These are phyloP conservation scores for Blastobotrys americana DNA, from an alignment of 805 yeast genomes.

Conservation along the genomic window DNA sequence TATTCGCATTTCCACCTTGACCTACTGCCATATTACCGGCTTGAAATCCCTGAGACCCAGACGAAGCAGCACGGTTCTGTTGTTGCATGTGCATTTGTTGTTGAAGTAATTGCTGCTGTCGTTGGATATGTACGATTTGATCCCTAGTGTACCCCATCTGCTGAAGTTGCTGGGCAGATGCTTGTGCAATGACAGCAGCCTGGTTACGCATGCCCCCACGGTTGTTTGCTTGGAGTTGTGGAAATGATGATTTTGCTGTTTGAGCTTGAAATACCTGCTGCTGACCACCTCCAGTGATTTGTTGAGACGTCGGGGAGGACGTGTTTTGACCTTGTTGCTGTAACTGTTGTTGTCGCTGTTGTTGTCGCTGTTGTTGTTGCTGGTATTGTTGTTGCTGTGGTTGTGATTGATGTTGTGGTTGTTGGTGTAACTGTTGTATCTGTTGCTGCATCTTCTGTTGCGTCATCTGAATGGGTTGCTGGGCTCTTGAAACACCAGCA, in stretches of 20 bases:
- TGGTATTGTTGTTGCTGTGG: conserved; percentile 22
- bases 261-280: conserved; percentile 26
- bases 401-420: conserved; percentile 19
- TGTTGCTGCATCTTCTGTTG: conserved; percentile 13
- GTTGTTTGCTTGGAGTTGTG: conserved; percentile 1
- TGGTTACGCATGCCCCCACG: conserved; percentile 3
- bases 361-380: conserved; percentile 24
- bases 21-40: no score
- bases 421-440: conserved; percentile 10
- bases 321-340: conserved; percentile 23
- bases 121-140: conserved; percentile 6
- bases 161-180: neutral
- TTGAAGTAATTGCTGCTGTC: conserved; percentile 5
- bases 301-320: conserved; percentile 22
- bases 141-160: conserved; percentile 1
- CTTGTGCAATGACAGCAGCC: conserved; percentile 1
- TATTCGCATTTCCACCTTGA: conserved; percentile 1
- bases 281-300: no score
- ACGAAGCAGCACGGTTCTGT: conserved; percentile 3
- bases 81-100: conserved; percentile 2
- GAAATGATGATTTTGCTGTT: neutral
- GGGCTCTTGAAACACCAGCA: neutral
- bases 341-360: conserved; percentile 26
- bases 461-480: conserved; percentile 7
- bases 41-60: neutral